Conservation (phyloP, 306 rosid genomes). For the Cucumis sativus region Cucumber_9930_V3 NC_026657.2:29082001-29082500, state of each 20-base stretch:
- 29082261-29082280: too few species aligned
- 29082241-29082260: background rate
- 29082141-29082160: too few species aligned
- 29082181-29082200: too few species aligned
- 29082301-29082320: too few species aligned
- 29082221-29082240: background rate
- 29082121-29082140: background rate
- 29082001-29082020: conserved; percentile 13
- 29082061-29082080: background rate
- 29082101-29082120: background rate
- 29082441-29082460: background rate
- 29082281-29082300: too few species aligned
- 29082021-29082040: conserved; percentile 4
- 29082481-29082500: background rate
- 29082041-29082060: conserved; percentile 1
- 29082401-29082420: too few species aligned
- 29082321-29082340: too few species aligned
- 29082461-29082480: background rate
- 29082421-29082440: too few species aligned
- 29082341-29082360: too few species aligned
- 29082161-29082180: too few species aligned
- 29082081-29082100: background rate
- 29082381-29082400: too few species aligned
- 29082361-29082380: too few species aligned
- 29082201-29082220: background rate